Percentiles rank a stretch among this genome's conserved stretches.
phyloP scores from a whole-genome alignment of 345 rosid species.

The Euclidium syriacum region DNA sequence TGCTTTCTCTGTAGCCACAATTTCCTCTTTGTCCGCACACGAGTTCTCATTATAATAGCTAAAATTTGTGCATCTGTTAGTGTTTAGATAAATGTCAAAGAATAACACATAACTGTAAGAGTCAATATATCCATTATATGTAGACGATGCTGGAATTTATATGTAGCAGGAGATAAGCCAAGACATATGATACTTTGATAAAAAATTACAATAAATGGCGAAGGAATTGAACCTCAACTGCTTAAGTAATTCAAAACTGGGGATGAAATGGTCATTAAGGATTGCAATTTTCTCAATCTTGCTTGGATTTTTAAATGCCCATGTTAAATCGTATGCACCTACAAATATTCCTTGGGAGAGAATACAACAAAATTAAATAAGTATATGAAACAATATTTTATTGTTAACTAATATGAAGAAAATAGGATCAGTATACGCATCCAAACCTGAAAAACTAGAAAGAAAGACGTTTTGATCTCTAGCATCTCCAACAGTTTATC shows the following conservation, averaged over 20 bases:
- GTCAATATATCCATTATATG: too few relatives aligned
- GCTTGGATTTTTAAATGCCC: constrained; percentile 80
- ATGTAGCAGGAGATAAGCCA: too few relatives aligned
- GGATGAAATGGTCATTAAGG: constrained; percentile 73
- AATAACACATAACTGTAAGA: too few relatives aligned
- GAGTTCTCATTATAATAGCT: too few relatives aligned
- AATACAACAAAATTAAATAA: constrained; percentile 19
- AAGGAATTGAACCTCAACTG: constrained; percentile 56
- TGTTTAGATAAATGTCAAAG: too few relatives aligned
- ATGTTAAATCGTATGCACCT: constrained; percentile 93
- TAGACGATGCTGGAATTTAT: too few relatives aligned
- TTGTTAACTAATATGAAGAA: not conserved
- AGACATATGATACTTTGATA: too few relatives aligned
- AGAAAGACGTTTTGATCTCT: constrained; percentile 59
- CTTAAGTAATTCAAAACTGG: constrained; percentile 72
- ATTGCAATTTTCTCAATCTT: constrained; percentile 66
- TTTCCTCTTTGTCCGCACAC: too few relatives aligned
- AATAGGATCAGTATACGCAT: constrained; percentile 10
- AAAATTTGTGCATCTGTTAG: too few relatives aligned
- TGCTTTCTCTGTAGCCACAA: too few relatives aligned
- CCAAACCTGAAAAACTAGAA: constrained; percentile 89
- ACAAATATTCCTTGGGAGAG: constrained; percentile 87
- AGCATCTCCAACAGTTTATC: constrained; percentile 56
- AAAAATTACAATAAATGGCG: too few relatives aligned
- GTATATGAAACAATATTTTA: not conserved